Evolutionary conservation across 441 rosid species (phyloP).

Genomic region (Biscutella laevigata): DNA sequence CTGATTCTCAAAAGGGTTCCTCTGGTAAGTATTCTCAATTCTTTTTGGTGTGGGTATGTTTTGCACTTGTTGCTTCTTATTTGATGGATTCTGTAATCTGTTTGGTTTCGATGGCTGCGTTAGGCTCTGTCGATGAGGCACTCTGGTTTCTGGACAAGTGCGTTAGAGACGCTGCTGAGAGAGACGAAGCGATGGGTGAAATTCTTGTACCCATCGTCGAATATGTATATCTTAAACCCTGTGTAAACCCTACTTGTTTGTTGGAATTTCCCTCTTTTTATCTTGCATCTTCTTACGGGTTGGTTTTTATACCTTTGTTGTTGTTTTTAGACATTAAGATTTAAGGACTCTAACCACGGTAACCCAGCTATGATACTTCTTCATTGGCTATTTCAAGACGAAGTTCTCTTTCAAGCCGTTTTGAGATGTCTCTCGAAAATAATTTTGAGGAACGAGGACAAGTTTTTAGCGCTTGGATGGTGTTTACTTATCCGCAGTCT

Average conservation of each 20-base stretch:
- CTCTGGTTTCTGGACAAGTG: slow-evolving; percentile 53
- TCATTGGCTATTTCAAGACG: slow-evolving; percentile 71
- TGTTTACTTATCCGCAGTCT: slow-evolving; percentile 62
- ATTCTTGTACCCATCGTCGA: slow-evolving; percentile 67
- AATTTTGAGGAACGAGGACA: slow-evolving; percentile 57
- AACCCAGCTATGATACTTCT: slow-evolving; percentile 51
- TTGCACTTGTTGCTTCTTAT: background rate
- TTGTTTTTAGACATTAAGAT: slow-evolving; percentile 46
- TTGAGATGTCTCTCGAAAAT: slow-evolving; percentile 36
- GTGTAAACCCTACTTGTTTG: background rate
- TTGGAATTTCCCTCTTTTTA: background rate
- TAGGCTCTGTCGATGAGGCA: slow-evolving; percentile 67
- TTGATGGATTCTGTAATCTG: background rate
- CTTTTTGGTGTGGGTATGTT: background rate
- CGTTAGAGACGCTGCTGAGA: slow-evolving; percentile 47
- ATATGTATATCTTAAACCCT: slow-evolving; percentile 35
- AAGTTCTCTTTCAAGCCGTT: slow-evolving; percentile 43
- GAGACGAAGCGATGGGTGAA: slow-evolving; percentile 44
- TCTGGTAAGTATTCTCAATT: slow-evolving; percentile 30
- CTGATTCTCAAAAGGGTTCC: slow-evolving; percentile 32
- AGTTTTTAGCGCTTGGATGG: slow-evolving; percentile 74
- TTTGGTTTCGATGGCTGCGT: slow-evolving; percentile 5
- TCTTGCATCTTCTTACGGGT: slow-evolving; percentile 1
- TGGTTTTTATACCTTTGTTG: background rate
- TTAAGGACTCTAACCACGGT: slow-evolving; percentile 42